Evolutionary conservation across 345 rosid species (phyloP).

Genomic region (Salix koriyanagi): DNA sequence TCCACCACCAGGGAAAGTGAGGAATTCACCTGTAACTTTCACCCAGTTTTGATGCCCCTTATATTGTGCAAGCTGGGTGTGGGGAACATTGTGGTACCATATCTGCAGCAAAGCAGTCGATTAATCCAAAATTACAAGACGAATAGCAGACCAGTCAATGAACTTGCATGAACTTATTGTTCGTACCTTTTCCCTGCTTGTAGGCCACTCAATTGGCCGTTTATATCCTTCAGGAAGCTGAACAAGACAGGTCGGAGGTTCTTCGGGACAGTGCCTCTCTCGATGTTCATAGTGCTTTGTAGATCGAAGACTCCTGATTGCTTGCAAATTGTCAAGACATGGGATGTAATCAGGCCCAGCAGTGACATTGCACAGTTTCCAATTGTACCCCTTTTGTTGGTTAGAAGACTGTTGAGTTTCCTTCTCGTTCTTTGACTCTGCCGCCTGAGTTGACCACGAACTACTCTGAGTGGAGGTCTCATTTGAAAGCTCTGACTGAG

Average conservation of each 20-base stretch:
- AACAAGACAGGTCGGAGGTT: slow-evolving; percentile 86
- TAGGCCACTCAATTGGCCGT: slow-evolving; percentile 83
- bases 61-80: slow-evolving; percentile 72
- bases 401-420: slow-evolving; percentile 55
- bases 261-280: slow-evolving; percentile 93
- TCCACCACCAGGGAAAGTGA: slow-evolving; percentile 73
- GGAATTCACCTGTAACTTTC: slow-evolving; percentile 40
- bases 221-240: slow-evolving; percentile 82
- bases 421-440: slow-evolving; percentile 85
- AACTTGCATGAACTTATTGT: not conserved
- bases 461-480: slow-evolving; percentile 66
- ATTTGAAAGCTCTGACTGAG: slow-evolving; percentile 74
- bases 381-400: slow-evolving; percentile 40
- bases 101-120: slow-evolving; percentile 45
- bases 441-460: slow-evolving; percentile 84
- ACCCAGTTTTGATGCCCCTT: slow-evolving; percentile 99
- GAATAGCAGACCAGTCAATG: too few relatives aligned
- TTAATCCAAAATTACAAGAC: not conserved
- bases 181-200: slow-evolving; percentile 87
- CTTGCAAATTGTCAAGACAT: slow-evolving; percentile 88
- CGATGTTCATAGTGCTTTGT: slow-evolving; percentile 96
- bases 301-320: slow-evolving; percentile 58
- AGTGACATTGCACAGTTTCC: slow-evolving; percentile 85
- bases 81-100: slow-evolving; percentile 92
- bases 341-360: slow-evolving; percentile 94